These are phyloP conservation scores for Debaryomycetaceae sp. DNA, from an alignment of 1,139 yeast species.

Conservation along the genomic window DNA sequence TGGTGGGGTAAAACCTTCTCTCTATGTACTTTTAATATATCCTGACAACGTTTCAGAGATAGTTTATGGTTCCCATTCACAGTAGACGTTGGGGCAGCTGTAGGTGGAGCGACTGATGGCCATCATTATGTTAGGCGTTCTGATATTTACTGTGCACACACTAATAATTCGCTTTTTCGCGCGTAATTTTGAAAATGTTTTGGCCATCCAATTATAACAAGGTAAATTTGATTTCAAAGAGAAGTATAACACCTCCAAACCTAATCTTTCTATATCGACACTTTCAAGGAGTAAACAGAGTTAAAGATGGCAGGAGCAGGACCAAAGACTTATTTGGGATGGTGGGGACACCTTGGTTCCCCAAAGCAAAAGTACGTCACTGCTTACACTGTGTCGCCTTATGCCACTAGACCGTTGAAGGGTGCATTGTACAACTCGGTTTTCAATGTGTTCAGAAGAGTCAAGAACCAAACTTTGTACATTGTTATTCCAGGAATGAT, in stretches of 20 bases:
- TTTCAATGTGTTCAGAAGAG: conserved; percentile 94
- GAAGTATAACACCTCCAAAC: background rate
- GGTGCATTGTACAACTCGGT: conserved; percentile 83
- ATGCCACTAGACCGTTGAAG: conserved; percentile 88
- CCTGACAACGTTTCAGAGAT: conserved; percentile 5
- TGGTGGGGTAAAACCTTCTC: conserved; percentile 9
- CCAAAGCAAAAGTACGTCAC: conserved; percentile 87
- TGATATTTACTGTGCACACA: background rate
- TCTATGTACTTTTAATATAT: conserved; percentile 12
- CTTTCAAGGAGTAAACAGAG: background rate
- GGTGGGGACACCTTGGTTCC: conserved; percentile 92
- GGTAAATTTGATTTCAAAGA: conserved; percentile 3
- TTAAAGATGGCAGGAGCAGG: conserved; percentile 63
- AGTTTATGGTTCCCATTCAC: too few relatives aligned
- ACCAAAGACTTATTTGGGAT: conserved; percentile 85
- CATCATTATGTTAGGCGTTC: background rate
- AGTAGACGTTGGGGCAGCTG: too few relatives aligned
- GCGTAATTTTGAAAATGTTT: conserved; percentile 5
- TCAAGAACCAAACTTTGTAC: conserved; percentile 79
- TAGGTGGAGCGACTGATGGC: too few relatives aligned
- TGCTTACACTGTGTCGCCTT: conserved; percentile 87
- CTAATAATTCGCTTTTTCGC: background rate
- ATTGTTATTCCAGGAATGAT: conserved; percentile 73
- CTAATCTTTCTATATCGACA: background rate
- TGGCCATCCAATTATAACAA: conserved; percentile 7